phyloP scores from a whole-genome alignment of 2,329 filamentous ascomycete species.

The Lachnellula occidentalis region DNA sequence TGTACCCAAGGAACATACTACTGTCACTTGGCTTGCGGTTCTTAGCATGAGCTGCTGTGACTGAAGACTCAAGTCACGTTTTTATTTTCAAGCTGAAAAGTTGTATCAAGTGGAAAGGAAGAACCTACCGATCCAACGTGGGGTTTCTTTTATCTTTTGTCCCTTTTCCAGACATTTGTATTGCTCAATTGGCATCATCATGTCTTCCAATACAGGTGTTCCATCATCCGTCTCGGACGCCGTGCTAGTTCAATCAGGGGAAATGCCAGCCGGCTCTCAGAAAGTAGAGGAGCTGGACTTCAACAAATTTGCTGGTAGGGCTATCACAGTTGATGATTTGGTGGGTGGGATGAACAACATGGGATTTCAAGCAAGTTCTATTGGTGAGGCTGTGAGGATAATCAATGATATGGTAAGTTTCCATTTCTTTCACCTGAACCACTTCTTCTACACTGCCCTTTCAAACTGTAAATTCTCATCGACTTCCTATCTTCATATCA shows the following conservation, averaged over 20 bases:
- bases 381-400: slow-evolving; percentile 82
- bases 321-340: slow-evolving; percentile 81
- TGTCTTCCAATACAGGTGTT: slow-evolving; percentile 36
- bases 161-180: neutral
- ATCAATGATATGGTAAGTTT: slow-evolving; percentile 84
- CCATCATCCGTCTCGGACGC: slow-evolving; percentile 66
- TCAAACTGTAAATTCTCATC: no score
- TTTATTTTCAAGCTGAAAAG: no score
- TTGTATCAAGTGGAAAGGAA: no score
- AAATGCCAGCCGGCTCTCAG: slow-evolving; percentile 71
- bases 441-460: no score
- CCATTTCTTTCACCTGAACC: neutral
- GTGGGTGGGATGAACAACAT: slow-evolving; percentile 77
- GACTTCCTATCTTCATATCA: no score
- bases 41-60: no score
- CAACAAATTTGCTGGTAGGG: slow-evolving; percentile 66
- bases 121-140: neutral
- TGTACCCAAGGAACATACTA: no score
- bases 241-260: slow-evolving; percentile 78
- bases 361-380: slow-evolving; percentile 76
- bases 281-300: slow-evolving; percentile 91
- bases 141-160: neutral
- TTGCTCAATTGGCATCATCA: neutral
- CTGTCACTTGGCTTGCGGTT: no score
- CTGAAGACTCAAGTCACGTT: no score